A percentile compares a stretch with the other conserved stretches of the same genome.
These are phyloP conservation scores for Lichtheimia hyalospora DNA, from an alignment of 371 early-diverging fungal species.

Conservation along the genomic window DNA sequence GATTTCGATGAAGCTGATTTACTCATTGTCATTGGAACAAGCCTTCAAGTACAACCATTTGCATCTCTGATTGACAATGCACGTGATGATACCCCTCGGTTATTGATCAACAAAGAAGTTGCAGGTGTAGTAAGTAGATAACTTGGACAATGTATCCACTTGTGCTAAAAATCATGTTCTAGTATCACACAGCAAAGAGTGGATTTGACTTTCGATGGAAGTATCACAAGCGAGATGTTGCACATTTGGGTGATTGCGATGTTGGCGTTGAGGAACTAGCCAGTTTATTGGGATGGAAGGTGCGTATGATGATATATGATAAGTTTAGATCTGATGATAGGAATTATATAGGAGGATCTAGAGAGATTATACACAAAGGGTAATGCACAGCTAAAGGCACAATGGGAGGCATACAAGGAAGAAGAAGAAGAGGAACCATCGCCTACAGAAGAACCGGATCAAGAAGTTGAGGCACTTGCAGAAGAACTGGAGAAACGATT, in stretches of 20 bases:
- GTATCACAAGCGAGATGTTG: slow-evolving; percentile 70
- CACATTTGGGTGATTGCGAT: slow-evolving; percentile 79
- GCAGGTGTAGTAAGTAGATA: slow-evolving; percentile 60
- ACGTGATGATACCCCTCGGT: slow-evolving; percentile 64
- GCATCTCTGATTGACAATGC: slow-evolving; percentile 75
- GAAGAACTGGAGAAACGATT: slow-evolving; percentile 33
- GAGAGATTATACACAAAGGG: slow-evolving; percentile 31
- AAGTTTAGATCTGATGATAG: background rate
- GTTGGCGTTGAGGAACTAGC: slow-evolving; percentile 65
- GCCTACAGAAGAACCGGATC: slow-evolving; percentile 19
- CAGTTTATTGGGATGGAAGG: slow-evolving; percentile 47
- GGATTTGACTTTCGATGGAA: slow-evolving; percentile 89
- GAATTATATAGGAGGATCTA: slow-evolving; percentile 30
- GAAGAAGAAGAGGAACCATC: slow-evolving; percentile 27
- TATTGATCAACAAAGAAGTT: slow-evolving; percentile 86
- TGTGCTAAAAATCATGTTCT: background rate
- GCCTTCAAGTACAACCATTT: slow-evolving; percentile 87
- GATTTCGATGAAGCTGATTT: slow-evolving; percentile 80
- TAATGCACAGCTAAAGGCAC: slow-evolving; percentile 44
- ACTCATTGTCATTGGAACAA: slow-evolving; percentile 92
- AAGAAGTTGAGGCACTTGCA: slow-evolving; percentile 30
- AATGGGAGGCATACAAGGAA: slow-evolving; percentile 42
- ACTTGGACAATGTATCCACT: too few relatives aligned
- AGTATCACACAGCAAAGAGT: slow-evolving; percentile 22
- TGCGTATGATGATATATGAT: slow-evolving; percentile 11